Conservation (phyloP, 1,139 yeast species). For the Pichia sp. region DNA sequence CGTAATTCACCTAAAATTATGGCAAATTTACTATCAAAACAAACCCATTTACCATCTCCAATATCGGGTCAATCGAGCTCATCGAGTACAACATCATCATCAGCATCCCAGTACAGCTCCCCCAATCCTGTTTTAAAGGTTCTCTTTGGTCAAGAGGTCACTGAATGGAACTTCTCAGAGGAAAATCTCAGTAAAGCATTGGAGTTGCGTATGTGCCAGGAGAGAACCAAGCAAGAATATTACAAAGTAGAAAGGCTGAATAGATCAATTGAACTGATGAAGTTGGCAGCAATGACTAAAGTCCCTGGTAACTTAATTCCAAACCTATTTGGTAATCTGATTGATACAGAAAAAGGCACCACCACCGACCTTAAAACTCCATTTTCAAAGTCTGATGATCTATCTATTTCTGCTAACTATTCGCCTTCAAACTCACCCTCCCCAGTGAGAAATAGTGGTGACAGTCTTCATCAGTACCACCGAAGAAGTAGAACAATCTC, state of each 20-base stretch:
- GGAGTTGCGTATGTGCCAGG: constrained; percentile 66
- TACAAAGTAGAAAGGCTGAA: constrained; percentile 60
- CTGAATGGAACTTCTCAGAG: constrained; percentile 56
- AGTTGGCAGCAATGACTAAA: constrained; percentile 54
- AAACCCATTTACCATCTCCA: too few relatives aligned
- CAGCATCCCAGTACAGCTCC: too few relatives aligned
- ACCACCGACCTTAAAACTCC: too few relatives aligned
- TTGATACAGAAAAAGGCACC: too few relatives aligned
- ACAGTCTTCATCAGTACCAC: too few relatives aligned
- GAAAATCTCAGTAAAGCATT: constrained; percentile 57
- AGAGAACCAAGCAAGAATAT: constrained; percentile 75
- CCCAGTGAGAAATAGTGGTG: constrained; percentile 3
- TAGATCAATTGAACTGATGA: constrained; percentile 54
- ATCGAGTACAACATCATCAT: too few relatives aligned
- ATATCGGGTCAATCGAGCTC: too few relatives aligned
- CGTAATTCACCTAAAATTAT: too few relatives aligned
- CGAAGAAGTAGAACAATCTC: constrained; percentile 16
- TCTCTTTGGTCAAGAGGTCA: constrained; percentile 47
- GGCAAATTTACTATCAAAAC: too few relatives aligned
- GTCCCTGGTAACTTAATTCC: constrained; percentile 70
- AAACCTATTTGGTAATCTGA: constrained; percentile 35
- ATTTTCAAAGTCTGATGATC: not conserved
- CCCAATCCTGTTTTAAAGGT: too few relatives aligned
- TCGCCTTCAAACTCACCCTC: constrained; percentile 8
- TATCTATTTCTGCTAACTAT: too few relatives aligned